phyloP scores from a whole-genome alignment of 192 early-diverging fungal species.

The Piromyces finnis region DNA sequence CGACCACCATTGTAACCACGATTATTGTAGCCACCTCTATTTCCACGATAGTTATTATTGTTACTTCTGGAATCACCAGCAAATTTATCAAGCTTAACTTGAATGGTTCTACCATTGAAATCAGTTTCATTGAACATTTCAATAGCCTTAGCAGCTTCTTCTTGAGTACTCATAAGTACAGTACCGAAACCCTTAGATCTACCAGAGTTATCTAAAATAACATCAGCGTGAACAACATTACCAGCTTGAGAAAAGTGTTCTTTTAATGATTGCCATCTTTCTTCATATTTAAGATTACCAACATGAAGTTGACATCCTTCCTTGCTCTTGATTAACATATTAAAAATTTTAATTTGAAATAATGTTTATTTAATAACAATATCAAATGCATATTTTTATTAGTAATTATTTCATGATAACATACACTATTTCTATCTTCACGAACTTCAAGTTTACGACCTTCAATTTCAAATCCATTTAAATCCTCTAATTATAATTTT shows the following conservation, averaged over 20 bases:
- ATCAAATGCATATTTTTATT: too few species aligned
- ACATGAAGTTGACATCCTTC: slow-evolving; percentile 3
- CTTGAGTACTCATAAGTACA: slow-evolving; percentile 31
- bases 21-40: background rate
- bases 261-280: slow-evolving; percentile 15
- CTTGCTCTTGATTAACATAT: background rate
- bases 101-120: slow-evolving; percentile 17
- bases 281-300: background rate
- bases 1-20: background rate
- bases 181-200: slow-evolving; percentile 56
- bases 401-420: background rate
- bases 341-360: too few species aligned
- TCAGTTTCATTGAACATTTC: slow-evolving; percentile 16
- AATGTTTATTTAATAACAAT: too few species aligned
- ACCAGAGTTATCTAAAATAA: slow-evolving; percentile 38
- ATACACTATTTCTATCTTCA: slow-evolving; percentile 24
- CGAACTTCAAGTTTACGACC: slow-evolving; percentile 55
- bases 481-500: background rate
- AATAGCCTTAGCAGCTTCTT: slow-evolving; percentile 18
- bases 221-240: slow-evolving; percentile 47
- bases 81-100: slow-evolving; percentile 25
- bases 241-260: slow-evolving; percentile 55
- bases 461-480: slow-evolving; percentile 4
- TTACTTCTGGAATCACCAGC: background rate
- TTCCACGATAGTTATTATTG: background rate